These are phyloP conservation scores for Erigeron philadelphicus DNA, from an alignment of 140 eudicot species.

Conservation along the genomic window DNA sequence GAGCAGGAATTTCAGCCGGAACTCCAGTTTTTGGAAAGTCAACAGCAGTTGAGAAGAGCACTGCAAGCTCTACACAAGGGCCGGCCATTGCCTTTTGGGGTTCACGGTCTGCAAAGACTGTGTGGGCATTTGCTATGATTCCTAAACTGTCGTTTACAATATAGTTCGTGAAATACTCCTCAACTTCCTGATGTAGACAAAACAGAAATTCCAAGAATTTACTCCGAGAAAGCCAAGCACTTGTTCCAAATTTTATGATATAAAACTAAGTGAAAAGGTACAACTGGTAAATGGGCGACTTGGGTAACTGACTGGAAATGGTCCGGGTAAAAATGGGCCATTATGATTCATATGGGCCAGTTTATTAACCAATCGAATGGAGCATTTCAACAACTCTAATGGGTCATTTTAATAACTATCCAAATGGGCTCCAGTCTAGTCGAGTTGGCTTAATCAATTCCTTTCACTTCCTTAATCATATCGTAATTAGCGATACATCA, in stretches of 20 bases:
- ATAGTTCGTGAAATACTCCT: conserved; percentile 74
- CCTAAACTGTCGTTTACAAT: conserved; percentile 88
- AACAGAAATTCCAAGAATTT: background rate
- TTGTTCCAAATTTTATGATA: background rate
- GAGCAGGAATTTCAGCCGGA: conserved; percentile 75
- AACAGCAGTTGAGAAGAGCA: conserved; percentile 73
- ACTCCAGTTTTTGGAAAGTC: conserved; percentile 97
- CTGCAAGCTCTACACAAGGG: conserved; percentile 67
- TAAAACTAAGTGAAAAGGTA: background rate
- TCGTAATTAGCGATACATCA: no score
- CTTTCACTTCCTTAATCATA: no score
- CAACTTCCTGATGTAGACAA: conserved; percentile 56
- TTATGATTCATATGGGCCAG: background rate
- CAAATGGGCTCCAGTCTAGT: no score
- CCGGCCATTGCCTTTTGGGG: conserved; percentile 45
- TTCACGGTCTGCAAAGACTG: conserved; percentile 72
- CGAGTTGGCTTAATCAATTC: no score
- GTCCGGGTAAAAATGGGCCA: background rate
- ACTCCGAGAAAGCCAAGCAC: background rate
- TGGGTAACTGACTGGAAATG: background rate
- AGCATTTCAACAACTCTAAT: no score
- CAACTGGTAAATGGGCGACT: background rate
- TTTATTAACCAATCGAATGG: no score
- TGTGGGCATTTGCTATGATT: conserved; percentile 86
- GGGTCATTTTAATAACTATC: no score